A percentile compares a stretch with the other conserved stretches of the same genome.
Evolutionary conservation across 2,329 filamentous ascomycete genomes (phyloP).

Genomic region (Aspergillus fischeri): DNA sequence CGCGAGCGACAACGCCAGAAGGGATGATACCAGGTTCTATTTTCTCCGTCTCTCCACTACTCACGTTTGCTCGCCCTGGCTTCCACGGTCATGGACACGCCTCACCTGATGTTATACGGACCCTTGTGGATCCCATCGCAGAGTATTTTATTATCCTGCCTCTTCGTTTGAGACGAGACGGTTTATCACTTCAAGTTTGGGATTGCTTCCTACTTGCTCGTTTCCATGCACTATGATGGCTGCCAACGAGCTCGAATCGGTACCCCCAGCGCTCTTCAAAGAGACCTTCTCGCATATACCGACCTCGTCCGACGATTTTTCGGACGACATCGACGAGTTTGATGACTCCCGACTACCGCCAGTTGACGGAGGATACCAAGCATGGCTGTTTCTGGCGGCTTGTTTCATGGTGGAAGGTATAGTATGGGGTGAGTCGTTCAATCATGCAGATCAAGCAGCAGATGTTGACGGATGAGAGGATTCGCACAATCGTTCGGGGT

Average conservation of each 20-base stretch:
- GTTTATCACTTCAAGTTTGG: not conserved
- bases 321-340: not conserved
- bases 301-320: not conserved
- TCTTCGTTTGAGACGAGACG: not conserved
- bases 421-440: conserved; percentile 46
- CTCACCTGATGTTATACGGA: not conserved
- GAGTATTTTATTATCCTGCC: not conserved
- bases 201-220: not conserved
- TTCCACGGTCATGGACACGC: not conserved
- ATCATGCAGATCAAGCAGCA: not conserved
- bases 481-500: conserved; percentile 25
- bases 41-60: not conserved
- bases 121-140: not conserved
- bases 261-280: not conserved
- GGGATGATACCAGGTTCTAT: not conserved
- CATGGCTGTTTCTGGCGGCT: conserved; percentile 47
- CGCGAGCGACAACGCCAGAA: not conserved
- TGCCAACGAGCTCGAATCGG: not conserved
- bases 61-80: not conserved
- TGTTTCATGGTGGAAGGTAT: conserved; percentile 52
- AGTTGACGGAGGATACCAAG: conserved; percentile 36
- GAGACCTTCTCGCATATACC: not conserved
- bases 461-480: not conserved
- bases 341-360: conserved; percentile 21
- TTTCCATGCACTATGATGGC: not conserved